A percentile compares a stretch with the other conserved stretches of the same genome.
These are phyloP conservation scores for Plenodomus lindquistii DNA, from an alignment of 2,329 filamentous ascomycete genomes.

Conservation along the genomic window DNA sequence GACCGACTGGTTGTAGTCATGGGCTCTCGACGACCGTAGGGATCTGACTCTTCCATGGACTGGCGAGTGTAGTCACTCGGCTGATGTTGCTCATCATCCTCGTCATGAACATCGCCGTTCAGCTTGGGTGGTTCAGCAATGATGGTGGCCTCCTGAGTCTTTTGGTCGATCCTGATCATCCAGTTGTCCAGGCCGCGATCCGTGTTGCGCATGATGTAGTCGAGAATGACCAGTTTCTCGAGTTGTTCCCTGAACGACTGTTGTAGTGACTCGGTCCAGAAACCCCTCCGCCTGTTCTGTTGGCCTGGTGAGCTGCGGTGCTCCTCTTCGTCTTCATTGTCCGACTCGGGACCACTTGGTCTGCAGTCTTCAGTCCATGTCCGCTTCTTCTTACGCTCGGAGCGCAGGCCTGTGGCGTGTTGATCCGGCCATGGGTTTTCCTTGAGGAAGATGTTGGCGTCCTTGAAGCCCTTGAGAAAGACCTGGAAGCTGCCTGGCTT, in stretches of 20 bases:
- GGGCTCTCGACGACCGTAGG: constrained; percentile 78
- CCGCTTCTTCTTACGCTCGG: constrained; percentile 66
- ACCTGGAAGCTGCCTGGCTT: constrained; percentile 97
- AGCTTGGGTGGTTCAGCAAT: constrained; percentile 79
- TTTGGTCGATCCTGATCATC: constrained; percentile 97
- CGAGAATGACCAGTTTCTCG: constrained; percentile 94
- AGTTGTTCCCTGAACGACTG: constrained; percentile 93
- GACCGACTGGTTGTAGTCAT: constrained; percentile 75
- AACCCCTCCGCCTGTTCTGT: constrained; percentile 59
- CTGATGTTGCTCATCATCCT: constrained; percentile 24
- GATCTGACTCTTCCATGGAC: constrained; percentile 60
- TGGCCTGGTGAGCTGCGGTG: constrained; percentile 40
- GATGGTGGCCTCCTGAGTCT: constrained; percentile 80
- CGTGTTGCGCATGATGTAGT: constrained; percentile 99
- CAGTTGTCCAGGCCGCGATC: constrained; percentile 96
- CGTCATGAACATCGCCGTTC: constrained; percentile 49
- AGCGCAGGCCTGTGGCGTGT: constrained; percentile 68
- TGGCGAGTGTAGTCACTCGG: constrained; percentile 62
- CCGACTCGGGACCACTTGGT: constrained; percentile 63
- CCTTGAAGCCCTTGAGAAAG: constrained; percentile 95
- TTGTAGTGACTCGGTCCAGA: constrained; percentile 87
- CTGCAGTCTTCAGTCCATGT: constrained; percentile 82
- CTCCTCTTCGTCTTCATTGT: constrained; percentile 63
- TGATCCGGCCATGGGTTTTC: constrained; percentile 98
- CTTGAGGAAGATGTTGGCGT: constrained; percentile 91